A percentile compares a stretch with the other conserved stretches of the same genome.
Evolutionary conservation across 805 yeast species (phyloP).

Genomic region (Komagataella pastoris): DNA sequence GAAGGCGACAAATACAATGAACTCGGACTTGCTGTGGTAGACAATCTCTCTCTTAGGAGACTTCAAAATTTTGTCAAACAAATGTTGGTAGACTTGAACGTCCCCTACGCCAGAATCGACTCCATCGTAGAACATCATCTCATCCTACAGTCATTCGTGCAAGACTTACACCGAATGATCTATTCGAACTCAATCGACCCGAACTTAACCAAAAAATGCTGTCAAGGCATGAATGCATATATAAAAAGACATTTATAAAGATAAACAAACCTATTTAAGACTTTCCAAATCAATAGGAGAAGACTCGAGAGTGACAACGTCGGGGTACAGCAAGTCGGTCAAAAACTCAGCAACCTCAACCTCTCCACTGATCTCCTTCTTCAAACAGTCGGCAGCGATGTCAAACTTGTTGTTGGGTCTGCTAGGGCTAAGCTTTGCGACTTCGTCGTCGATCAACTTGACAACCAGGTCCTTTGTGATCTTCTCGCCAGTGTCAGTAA

Average conservation of each 20-base stretch:
- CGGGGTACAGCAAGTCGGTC: conserved; percentile 66
- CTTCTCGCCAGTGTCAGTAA: conserved; percentile 42
- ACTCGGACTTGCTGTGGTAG: conserved; percentile 5
- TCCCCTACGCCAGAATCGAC: conserved; percentile 4
- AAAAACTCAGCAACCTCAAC: conserved; percentile 60
- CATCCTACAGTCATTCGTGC: conserved; percentile 1
- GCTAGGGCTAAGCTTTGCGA: conserved; percentile 29
- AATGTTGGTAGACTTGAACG: conserved; percentile 5
- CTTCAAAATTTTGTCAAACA: conserved; percentile 10
- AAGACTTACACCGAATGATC: conserved; percentile 1
- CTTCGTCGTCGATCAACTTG: conserved; percentile 48
- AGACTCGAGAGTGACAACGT: conserved; percentile 36
- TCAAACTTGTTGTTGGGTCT: conserved; percentile 55
- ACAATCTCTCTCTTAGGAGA: conserved; percentile 5
- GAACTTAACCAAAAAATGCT: not conserved
- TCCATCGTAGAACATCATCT: not conserved
- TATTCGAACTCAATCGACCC: not conserved
- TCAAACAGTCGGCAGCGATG: conserved; percentile 57
- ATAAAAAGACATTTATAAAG: not conserved
- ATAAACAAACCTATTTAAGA: conserved; percentile 9
- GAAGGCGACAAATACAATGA: not conserved
- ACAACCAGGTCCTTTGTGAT: conserved; percentile 50
- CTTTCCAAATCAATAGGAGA: conserved; percentile 16
- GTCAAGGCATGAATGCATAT: conserved; percentile 1
- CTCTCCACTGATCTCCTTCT: conserved; percentile 60